Evolutionary conservation across 2,329 filamentous ascomycete genomes (phyloP), one percentile per base, ranked within the genome.

Genomic region (Talaromyces sp.): DNA sequence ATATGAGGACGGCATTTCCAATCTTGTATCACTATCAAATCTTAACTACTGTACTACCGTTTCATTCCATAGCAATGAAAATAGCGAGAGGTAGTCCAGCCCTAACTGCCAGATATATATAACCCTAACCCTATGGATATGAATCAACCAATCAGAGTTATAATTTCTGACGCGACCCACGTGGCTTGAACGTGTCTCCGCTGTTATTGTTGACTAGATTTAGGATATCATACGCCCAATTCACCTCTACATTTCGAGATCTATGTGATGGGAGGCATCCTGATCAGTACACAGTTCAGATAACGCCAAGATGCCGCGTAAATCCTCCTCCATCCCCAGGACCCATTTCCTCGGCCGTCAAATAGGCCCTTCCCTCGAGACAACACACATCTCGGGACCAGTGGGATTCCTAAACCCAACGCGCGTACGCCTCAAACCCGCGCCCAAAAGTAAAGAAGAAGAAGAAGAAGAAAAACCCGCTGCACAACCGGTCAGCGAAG

Each of bases 391-490:
- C 25, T 64, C 70, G 6, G 83, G 83, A 0, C 81, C 83, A 10
- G 67, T 85, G 25, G 65, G 72, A 1, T 84, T 82, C 68, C 73
- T 85, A 49, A 84, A 85, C 67, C 83, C 84, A 4, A 86, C 84
- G 1, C 72, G 71, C 62, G 80, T 80, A 5, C 73, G 74, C 58
- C 78, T 76, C 67, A 65, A 69, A 8, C 70, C 67, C 3, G 53
- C 60, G 27, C 22, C 19, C 8, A 58, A 69, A 7, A 58, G 58
- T 15, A 59, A 36, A 22, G 34, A 64, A 63, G 29, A 64, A 56
- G 27, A 22, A 31, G 27, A 22, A 31, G 29, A 31, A 34, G 31
- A 4, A 1, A 45, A 27, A 68, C 67, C 31, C 22, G 61, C 31
- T 1, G 40, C 34, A 34, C 43, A 65, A 67, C n/a, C 58, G 6